phyloP scores from a whole-genome alignment of 2,329 filamentous ascomycete species.

The Phoma herbarum region DNA sequence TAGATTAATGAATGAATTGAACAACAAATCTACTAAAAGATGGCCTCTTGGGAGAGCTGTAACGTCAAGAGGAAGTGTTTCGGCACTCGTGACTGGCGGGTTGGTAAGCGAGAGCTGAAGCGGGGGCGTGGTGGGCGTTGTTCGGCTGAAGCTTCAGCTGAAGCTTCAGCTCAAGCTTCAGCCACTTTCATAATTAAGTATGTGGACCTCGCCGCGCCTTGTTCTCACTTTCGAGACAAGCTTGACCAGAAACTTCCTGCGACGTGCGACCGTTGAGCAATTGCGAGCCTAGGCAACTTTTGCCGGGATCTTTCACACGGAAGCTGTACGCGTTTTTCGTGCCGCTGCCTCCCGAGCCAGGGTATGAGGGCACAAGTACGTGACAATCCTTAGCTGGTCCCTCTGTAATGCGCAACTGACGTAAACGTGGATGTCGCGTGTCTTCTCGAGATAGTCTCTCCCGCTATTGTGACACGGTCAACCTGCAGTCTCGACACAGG shows the following conservation, averaged over 20 bases:
- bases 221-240: background rate
- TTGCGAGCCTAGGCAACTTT: background rate
- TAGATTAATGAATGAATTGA: background rate
- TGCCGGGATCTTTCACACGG: background rate
- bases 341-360: constrained; percentile 14
- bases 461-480: constrained; percentile 7
- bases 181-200: background rate
- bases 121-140: background rate
- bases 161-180: too few relatives aligned
- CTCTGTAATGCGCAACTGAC: constrained; percentile 21
- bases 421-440: constrained; percentile 19
- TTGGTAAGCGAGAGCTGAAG: background rate
- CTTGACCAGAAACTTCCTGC: background rate
- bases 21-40: background rate
- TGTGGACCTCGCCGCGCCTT: background rate
- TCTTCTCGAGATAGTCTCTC: constrained; percentile 9
- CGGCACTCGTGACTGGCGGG: background rate
- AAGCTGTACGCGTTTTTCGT: background rate
- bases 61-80: background rate
- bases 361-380: constrained; percentile 19
- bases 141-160: background rate
- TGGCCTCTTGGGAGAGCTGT: background rate
- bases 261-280: too few relatives aligned
- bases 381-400: constrained; percentile 19
- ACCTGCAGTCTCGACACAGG: background rate